phyloP scores from a whole-genome alignment of 768 basidiomycete species.

The Termitomyces bulborhizus region DNA sequence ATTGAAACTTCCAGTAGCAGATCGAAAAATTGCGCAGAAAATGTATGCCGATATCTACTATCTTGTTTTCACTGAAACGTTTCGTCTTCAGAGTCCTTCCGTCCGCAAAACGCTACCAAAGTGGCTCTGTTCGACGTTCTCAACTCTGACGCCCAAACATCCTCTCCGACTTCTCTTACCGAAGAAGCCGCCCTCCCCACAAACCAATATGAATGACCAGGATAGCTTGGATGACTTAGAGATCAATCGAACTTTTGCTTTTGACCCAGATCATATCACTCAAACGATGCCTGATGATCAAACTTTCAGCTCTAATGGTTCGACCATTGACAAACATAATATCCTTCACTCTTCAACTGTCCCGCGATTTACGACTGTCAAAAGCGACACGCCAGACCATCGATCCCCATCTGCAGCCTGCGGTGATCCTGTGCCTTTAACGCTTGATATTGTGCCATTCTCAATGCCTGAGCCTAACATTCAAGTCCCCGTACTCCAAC shows the following conservation, averaged over 20 bases:
- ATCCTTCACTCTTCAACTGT: neutral
- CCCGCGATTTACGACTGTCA: neutral
- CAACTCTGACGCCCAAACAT: slow-evolving; percentile 36
- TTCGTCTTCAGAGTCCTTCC: neutral
- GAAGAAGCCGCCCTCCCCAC: neutral
- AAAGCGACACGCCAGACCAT: neutral
- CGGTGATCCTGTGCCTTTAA: neutral
- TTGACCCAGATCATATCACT: slow-evolving; percentile 2
- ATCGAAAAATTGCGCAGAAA: neutral
- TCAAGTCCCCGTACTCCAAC: neutral
- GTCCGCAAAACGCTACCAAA: slow-evolving; percentile 33
- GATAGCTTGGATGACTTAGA: neutral
- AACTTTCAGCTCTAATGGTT: neutral
- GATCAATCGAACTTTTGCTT: slow-evolving; percentile 16
- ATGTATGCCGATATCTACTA: neutral
- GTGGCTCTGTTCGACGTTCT: slow-evolving; percentile 54
- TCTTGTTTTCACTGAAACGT: neutral
- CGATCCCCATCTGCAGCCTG: neutral
- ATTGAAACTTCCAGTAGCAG: neutral
- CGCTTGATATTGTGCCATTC: neutral
- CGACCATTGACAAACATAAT: neutral
- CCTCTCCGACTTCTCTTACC: slow-evolving; percentile 41
- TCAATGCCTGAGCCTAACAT: neutral
- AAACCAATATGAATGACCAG: neutral
- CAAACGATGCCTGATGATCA: neutral